Percentiles rank a stretch among this genome's conserved stretches.
Conservation (phyloP, 2,329 filamentous ascomycete genomes). For the Fusarium nisikadoi region DNA sequence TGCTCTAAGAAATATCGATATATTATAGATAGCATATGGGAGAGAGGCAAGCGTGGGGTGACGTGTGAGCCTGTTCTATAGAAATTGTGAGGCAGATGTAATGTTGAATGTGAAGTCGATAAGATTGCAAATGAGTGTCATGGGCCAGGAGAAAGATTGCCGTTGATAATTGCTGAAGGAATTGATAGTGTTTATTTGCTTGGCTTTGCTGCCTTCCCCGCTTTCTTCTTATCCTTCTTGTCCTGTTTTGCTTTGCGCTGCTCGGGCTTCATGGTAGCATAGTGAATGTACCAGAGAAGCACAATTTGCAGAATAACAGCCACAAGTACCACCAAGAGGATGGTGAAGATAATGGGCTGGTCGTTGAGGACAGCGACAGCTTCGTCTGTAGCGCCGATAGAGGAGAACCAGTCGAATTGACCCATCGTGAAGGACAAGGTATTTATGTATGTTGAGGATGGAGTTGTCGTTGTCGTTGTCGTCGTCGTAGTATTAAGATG, state of each 20-base stretch:
- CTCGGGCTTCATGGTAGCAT: constrained; percentile 69
- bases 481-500: neutral
- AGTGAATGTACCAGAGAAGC: constrained; percentile 68
- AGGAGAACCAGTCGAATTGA: constrained; percentile 67
- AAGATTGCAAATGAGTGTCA: neutral
- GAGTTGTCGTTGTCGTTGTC: neutral
- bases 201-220: constrained; percentile 42
- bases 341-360: constrained; percentile 68
- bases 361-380: constrained; percentile 70
- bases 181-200: neutral
- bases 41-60: constrained; percentile 3
- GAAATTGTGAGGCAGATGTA: neutral
- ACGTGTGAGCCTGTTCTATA: neutral
- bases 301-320: constrained; percentile 57
- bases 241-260: constrained; percentile 65
- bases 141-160: neutral
- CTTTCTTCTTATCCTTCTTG: constrained; percentile 56
- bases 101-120: neutral
- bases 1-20: constrained; percentile 8
- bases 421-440: constrained; percentile 50
- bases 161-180: neutral
- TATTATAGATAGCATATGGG: constrained; percentile 24
- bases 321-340: constrained; percentile 65
- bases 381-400: constrained; percentile 66
- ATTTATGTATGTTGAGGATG: neutral